Evolutionary conservation across 257 asterid species (phyloP), one percentile per base, ranked within the genome.

Genomic region (Capsicum rhomboideum): DNA sequence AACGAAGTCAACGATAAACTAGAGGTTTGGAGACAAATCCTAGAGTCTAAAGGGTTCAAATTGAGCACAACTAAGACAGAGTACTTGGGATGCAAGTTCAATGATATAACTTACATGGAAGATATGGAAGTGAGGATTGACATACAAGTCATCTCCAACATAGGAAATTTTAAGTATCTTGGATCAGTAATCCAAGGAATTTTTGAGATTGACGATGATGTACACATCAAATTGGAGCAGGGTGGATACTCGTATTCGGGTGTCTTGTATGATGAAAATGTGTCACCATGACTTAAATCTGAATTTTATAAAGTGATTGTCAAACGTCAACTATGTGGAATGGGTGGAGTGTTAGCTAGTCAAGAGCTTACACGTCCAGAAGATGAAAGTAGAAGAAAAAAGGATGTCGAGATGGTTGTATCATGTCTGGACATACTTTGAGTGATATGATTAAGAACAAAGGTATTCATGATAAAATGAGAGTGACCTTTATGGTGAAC

Each of bases 341-440:
- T 10, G 68, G 1, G 5, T 0, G 6, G 14, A 63, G 40, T 26
- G 0, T 63, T 26, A 12, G 5, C 7, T 2, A 0, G 3, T 63
- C 20, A 28, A 28, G 6, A 28, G 26, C 1, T 63, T 1, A 0
- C 16, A 12, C 0, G 0, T 26, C 2, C 6, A 63, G 1, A 26
- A 23, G 0, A 63, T 2, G 1, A 63, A 26, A 63, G 0, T 12
- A 12, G 10, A 2, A 0, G 0, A 26, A 23, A 26, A 4, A 0
- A 61, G 8, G 6, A 63, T 63, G 0, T 63, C 1, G 0, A 6
- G 10, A 26, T 63, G 16, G 5, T n/a, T n/a, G n/a, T n/a, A n/a
- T n/a, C n/a, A 26, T 63, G 10, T 14, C 2, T 63, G 2, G 0
- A 6, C 71, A 28, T 13, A 63, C 3, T 63, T 0, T 28, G 1